Conservation (phyloP, 129 eudicot genomes). For the carrot (Daucus carota) region DNA sequence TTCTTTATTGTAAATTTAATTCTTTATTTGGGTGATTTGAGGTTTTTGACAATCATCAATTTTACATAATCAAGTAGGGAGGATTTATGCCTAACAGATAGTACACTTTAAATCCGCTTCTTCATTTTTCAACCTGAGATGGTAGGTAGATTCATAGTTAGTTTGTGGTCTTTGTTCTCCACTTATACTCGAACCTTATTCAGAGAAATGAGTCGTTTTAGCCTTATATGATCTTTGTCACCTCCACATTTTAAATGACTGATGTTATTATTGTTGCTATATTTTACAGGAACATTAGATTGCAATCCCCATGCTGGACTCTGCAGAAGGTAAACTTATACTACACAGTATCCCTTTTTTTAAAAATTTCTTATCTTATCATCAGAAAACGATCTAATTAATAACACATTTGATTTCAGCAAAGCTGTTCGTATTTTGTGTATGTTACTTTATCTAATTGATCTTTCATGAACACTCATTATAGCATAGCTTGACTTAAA, state of each 20-base stretch:
- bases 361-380: background rate
- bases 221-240: background rate
- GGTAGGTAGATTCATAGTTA: background rate
- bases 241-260: background rate
- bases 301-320: constrained; percentile 57
- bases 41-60: background rate
- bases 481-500: too few relatives aligned
- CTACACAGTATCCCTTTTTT: background rate
- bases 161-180: background rate
- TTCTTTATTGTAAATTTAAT: too few relatives aligned
- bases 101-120: too few relatives aligned
- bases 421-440: background rate
- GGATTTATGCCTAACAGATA: too few relatives aligned
- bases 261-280: background rate
- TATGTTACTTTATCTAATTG: background rate
- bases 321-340: constrained; percentile 48
- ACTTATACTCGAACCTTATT: background rate
- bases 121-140: background rate
- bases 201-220: background rate
- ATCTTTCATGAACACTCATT: too few relatives aligned
- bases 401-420: background rate
- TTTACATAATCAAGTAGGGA: background rate
- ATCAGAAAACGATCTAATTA: background rate
- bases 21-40: background rate
- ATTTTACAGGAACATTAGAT: constrained; percentile 54